Base-by-base conservation (phyloP, 495 filamentous ascomycete species). In the Parmelia sp. region DNA sequence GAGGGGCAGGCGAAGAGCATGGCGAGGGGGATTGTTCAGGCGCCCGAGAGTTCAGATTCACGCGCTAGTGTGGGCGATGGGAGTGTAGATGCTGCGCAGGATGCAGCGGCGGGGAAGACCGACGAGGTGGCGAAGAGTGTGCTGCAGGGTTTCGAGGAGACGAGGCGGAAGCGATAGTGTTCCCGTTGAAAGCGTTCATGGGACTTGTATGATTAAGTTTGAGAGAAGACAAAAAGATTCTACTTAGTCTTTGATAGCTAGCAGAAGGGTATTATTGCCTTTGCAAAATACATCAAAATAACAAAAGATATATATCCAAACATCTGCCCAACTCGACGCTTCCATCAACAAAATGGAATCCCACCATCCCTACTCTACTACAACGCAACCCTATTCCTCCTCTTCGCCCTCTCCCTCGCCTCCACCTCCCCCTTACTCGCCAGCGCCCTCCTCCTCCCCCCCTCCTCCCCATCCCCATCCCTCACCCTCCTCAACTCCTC, bases 1-100 rank as follows among this genome's bases (percentile, higher is more conserved):
- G 84, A 92, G 63, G 83, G 84, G n/a, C 95, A 97, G 79, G 83
- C 85, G 44, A 87, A 84, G 72, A 77, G 77, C 12, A 77, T 88
- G 72, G 87, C 88, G 5, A 83, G 83, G 63, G 68, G 70, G 15
- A 35, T 70, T 23, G 62, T 66, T 36, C 62, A 68, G 63, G 66
- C 75, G 37, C 56, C 37, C 11, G 59, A 68, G 29, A 25, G 21
- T 10, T 61, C 66, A 8, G 58, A 59, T n/a, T 61, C 70, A 35
- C 15, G 58, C 12, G 60, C 71, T 62, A 58, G 67, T 33, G 77
- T 58, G 27, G 39, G 25, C 7, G 29, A 61, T 37, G 63, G 60
- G 33, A 60, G 58, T 31, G 17, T 44, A 17, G 61, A 36, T 11
- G 58, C 45, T 0, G 64, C 62, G 35, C 53, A 56, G 36, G 47